Base-by-base conservation (phyloP, 768 basidiomycete species). In the Saitozyma podzolica region DNA sequence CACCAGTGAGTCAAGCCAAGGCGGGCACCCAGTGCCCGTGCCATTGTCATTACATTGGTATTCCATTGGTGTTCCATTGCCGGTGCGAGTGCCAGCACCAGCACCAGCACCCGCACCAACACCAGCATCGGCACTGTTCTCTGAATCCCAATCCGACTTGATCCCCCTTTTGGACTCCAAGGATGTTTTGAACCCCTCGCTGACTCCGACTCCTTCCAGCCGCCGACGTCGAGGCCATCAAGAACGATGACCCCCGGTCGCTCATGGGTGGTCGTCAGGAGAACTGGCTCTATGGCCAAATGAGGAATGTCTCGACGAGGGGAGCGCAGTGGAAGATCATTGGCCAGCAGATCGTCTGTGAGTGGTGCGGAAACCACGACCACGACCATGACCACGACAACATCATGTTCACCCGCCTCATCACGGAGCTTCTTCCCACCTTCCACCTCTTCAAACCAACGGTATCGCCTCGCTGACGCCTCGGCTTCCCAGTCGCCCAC, bases 281-380 rank as follows among this genome's bases (percentile, higher is more conserved):
- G 67, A 76, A 82, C 68, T 86, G 85, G 85, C 81, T 86, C 60
- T 82, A 79, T 63, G 70, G 83, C 59, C 83, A 83, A 1, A 74
- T 87, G 17, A 78, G 80, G 1, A 73, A 82, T 55, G 84, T 84
- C 5, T 78, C 84, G 63, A 64, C 65, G 0, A 79, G 85, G 20
- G 83, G 83, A 6, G 84, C 85, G 2, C 70, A 83, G 20, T 86
- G 86, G 86, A 82, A 84, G 14, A 74, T 87, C 14, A 78, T 86
- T 16, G 85, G 85, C 8, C 85, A 86, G 66, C 86, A 86, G 68
- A 83, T 86, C 51, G 84, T 86, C 13, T 86, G 86, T 76, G 39
- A 59, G 65, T 29, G 29, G 29, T 2, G 29, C 29, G 29, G 29
- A 29, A 5, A 29, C 29, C 29, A 29, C 29, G 29, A 29, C 29